Evolutionary conservation across 257 asterid genomes (phyloP).

Genomic region (Fraxinus quadrangulata): DNA sequence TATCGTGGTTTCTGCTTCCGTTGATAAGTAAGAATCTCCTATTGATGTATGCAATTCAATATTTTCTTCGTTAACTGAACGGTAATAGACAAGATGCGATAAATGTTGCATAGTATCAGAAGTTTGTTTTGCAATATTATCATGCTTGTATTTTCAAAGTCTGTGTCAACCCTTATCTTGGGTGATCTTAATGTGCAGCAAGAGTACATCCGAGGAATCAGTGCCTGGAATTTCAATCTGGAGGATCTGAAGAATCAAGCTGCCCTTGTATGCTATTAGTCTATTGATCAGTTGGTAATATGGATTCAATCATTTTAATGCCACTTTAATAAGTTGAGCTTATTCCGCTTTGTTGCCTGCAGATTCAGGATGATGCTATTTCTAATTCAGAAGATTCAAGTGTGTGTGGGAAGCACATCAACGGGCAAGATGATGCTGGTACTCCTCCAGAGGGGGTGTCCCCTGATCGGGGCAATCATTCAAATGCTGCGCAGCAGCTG

Average conservation of each 20-base stretch:
- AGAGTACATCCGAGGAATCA: constrained; percentile 95
- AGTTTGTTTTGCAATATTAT: background rate
- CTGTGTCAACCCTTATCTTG: constrained; percentile 14
- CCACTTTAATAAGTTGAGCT: constrained; percentile 15
- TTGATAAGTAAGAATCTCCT: constrained; percentile 16
- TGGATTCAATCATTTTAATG: constrained; percentile 16
- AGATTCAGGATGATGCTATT: constrained; percentile 80
- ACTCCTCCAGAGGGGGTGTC: constrained; percentile 42
- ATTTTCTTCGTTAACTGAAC: background rate
- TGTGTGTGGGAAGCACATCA: constrained; percentile 44
- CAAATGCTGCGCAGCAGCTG: constrained; percentile 42
- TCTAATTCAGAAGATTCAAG: constrained; percentile 59
- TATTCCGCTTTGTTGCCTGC: constrained; percentile 33
- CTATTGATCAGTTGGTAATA: constrained; percentile 25
- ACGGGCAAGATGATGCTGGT: constrained; percentile 47
- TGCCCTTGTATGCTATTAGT: constrained; percentile 66
- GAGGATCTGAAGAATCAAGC: constrained; percentile 96
- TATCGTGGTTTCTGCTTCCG: background rate
- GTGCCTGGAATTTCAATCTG: constrained; percentile 95
- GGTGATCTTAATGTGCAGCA: constrained; percentile 55
- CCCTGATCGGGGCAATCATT: constrained; percentile 39
- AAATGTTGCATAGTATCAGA: background rate
- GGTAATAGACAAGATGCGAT: background rate
- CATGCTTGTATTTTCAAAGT: constrained; percentile 7
- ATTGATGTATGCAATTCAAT: constrained; percentile 11